phyloP scores from a whole-genome alignment of 805 yeast genomes.

The Kregervanrija delftensis region DNA sequence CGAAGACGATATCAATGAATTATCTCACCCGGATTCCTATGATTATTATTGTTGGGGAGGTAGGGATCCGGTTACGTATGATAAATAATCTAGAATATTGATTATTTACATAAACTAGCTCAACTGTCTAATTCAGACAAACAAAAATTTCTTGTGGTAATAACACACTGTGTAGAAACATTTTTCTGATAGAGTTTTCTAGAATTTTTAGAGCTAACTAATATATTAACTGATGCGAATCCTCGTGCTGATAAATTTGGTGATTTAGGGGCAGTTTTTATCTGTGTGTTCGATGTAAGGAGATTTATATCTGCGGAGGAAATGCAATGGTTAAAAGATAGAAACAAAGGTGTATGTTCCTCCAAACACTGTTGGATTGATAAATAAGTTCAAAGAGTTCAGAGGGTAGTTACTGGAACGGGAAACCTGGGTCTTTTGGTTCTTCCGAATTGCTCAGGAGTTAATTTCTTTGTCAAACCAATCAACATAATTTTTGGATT shows the following conservation, averaged over 20 bases:
- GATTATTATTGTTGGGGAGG: conserved; percentile 14
- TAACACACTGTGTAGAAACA: no score
- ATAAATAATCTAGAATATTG: conserved; percentile 2
- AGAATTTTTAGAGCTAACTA: no score
- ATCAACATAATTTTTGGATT: conserved; percentile 15
- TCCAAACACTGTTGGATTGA: conserved; percentile 7
- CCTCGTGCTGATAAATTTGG: no score
- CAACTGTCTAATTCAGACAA: neutral
- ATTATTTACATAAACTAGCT: no score
- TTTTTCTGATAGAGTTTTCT: no score
- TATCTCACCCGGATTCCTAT: conserved; percentile 31
- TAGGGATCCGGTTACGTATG: conserved; percentile 19
- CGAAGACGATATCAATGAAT: conserved; percentile 27
- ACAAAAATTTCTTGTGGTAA: no score
- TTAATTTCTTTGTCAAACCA: conserved; percentile 12
- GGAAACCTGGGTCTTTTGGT: conserved; percentile 17
- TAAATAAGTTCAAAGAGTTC: conserved; percentile 8
- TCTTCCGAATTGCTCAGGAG: conserved; percentile 14
- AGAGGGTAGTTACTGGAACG: conserved; percentile 12
- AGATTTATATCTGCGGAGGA: conserved; percentile 14
- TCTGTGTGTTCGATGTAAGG: no score
- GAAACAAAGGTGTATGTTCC: conserved; percentile 8
- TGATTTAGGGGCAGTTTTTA: no score
- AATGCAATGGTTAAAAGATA: conserved; percentile 9
- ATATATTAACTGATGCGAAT: no score